Evolutionary conservation across 2,329 filamentous ascomycete genomes (phyloP), one percentile per base, ranked within the genome.

Genomic region (Alternaria sp.): DNA sequence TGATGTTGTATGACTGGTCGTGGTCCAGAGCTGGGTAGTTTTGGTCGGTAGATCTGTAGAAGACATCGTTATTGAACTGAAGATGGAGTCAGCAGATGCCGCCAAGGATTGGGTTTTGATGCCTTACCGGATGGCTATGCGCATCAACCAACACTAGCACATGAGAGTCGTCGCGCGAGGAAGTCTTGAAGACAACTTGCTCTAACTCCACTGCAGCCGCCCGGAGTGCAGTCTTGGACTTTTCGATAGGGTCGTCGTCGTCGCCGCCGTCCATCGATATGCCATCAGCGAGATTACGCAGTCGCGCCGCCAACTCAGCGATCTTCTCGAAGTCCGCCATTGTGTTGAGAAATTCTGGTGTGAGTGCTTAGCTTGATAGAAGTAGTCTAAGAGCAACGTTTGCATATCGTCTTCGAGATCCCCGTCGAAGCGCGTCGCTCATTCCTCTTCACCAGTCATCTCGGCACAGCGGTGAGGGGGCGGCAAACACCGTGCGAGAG

Each of bases 121-220:
- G n/a, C 7, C 23, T 26, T 28, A 44, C 40, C 14, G 40, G 40
- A 44, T 44, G 40, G 5, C 40, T 44, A 44, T 44, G 40, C 40
- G 40, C 40, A 28, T 44, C 40, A 17, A 29, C n/a, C 40, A 44
- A 14, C 24, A 44, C 40, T 24, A 44, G 40, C 8, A 42, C 24
- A n/a, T 42, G 23, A 28, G 40, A 24, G 8, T 42, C 24, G 14
- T 26, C 24, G 24, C 14, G 40, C 28, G 40, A 28, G 23, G 28
- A 13, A 3, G 9, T 28, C 40, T 42, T 42, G 24, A n/a, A 11
- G 40, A 42, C 17, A 8, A 2, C 14, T n/a, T n/a, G 40, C 13
- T 42, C 40, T 13, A 42, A 28, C 23, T 42, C 40, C 3, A 28
- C 7, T n/a, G 40, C 40, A 28, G 40, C 40, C 40, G 28, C 23